Conservation (phyloP, 495 filamentous ascomycete genomes). For the Glonium stellatum region DNA sequence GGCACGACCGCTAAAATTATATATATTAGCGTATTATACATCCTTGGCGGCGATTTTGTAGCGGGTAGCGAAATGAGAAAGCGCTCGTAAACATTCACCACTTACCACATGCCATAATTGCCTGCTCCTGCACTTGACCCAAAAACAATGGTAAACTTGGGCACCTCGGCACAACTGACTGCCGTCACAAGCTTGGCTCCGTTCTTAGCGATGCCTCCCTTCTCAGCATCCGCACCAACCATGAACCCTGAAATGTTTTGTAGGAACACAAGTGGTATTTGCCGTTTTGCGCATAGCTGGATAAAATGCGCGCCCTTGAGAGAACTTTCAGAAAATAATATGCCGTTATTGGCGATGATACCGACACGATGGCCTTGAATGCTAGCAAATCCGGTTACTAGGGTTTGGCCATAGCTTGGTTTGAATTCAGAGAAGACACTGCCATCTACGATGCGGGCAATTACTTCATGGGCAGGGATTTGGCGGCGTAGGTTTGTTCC, state of each 20-base stretch:
- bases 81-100: slow-evolving; percentile 12
- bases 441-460: slow-evolving; percentile 89
- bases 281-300: slow-evolving; percentile 87
- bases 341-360: slow-evolving; percentile 94
- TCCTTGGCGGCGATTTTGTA: neutral
- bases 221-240: slow-evolving; percentile 89
- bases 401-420: slow-evolving; percentile 77
- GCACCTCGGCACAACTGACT: slow-evolving; percentile 89
- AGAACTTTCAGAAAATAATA: slow-evolving; percentile 85
- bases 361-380: slow-evolving; percentile 91
- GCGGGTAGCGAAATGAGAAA: neutral
- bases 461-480: slow-evolving; percentile 81
- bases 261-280: slow-evolving; percentile 83
- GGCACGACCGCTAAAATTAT: slow-evolving; percentile 73
- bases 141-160: slow-evolving; percentile 94
- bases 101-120: slow-evolving; percentile 77
- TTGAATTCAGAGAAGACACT: slow-evolving; percentile 93
- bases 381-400: slow-evolving; percentile 86
- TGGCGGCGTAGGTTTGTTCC: slow-evolving; percentile 80
- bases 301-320: slow-evolving; percentile 98
- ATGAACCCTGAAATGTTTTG: slow-evolving; percentile 98
- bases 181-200: slow-evolving; percentile 96
- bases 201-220: slow-evolving; percentile 94
- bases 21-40: no score
- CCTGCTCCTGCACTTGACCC: slow-evolving; percentile 71